phyloP scores from a whole-genome alignment of 257 asterid species.

The Lithospermum erythrorhizon region DNA sequence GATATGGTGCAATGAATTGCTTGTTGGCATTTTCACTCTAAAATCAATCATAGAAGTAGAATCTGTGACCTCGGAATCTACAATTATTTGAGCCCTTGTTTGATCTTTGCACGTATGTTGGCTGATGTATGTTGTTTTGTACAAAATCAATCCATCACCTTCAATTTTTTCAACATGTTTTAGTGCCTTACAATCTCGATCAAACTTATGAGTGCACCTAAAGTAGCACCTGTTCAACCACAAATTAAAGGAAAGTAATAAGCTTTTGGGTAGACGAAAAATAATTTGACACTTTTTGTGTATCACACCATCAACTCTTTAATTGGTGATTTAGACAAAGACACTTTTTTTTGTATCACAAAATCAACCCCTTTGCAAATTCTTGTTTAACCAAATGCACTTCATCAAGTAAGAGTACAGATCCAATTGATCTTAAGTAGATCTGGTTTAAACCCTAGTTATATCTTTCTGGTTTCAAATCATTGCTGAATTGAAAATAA shows the following conservation, averaged over 20 bases:
- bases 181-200: constrained; percentile 52
- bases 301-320: no score
- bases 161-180: constrained; percentile 52
- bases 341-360: no score
- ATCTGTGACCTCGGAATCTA: constrained; percentile 16
- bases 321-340: no score
- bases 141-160: constrained; percentile 17
- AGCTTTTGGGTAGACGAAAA: not conserved
- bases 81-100: constrained; percentile 6
- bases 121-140: constrained; percentile 52
- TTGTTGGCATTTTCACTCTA: not conserved
- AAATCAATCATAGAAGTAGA: constrained; percentile 10
- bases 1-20: not conserved
- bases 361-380: no score
- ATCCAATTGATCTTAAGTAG: no score
- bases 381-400: no score
- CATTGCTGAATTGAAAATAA: no score
- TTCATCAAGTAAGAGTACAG: no score
- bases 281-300: no score
- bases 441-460: no score
- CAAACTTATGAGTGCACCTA: constrained; percentile 59
- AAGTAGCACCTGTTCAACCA: constrained; percentile 45
- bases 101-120: constrained; percentile 41
- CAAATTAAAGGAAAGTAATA: not conserved
- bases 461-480: no score